phyloP scores from a whole-genome alignment of 73 alveolate genomes.

The Paramecium pentaurelia region DNA sequence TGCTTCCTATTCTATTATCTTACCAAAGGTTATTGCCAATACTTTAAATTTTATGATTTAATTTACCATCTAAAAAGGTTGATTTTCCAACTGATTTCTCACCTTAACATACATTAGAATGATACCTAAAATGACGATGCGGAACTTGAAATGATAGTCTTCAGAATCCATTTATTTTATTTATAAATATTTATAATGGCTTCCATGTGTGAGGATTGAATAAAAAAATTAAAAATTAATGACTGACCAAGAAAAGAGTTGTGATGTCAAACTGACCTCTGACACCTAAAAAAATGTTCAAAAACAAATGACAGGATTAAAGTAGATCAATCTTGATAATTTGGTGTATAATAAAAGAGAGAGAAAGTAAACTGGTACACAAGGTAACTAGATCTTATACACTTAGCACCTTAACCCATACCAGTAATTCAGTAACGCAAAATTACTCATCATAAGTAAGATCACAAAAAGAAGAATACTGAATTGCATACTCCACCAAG shows the following conservation, averaged over 20 bases:
- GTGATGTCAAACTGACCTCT: background rate
- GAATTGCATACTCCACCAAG: background rate
- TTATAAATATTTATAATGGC: background rate
- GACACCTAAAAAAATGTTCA: background rate
- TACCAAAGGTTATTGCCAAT: constrained; percentile 87
- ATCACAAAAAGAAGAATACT: background rate
- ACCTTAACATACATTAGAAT: constrained; percentile 60
- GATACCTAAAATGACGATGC: constrained; percentile 71
- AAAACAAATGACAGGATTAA: constrained; percentile 1
- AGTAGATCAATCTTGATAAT: constrained; percentile 42
- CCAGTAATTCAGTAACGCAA: background rate
- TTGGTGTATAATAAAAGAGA: constrained; percentile 29
- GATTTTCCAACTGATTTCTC: constrained; percentile 97
- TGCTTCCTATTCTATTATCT: constrained; percentile 87
- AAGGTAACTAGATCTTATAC: background rate
- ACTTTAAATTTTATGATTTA: constrained; percentile 94
- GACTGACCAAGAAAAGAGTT: constrained; percentile 37
- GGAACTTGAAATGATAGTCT: constrained; percentile 86
- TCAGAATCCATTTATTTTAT: constrained; percentile 67
- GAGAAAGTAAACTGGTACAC: background rate
- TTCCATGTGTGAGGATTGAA: background rate
- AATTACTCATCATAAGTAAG: background rate
- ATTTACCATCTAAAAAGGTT: constrained; percentile 94
- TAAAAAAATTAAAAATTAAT: constrained; percentile 9
- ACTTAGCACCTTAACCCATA: background rate